These are phyloP conservation scores for Geotrichum reessii DNA, from an alignment of 1,139 yeast genomes.

Conservation along the genomic window DNA sequence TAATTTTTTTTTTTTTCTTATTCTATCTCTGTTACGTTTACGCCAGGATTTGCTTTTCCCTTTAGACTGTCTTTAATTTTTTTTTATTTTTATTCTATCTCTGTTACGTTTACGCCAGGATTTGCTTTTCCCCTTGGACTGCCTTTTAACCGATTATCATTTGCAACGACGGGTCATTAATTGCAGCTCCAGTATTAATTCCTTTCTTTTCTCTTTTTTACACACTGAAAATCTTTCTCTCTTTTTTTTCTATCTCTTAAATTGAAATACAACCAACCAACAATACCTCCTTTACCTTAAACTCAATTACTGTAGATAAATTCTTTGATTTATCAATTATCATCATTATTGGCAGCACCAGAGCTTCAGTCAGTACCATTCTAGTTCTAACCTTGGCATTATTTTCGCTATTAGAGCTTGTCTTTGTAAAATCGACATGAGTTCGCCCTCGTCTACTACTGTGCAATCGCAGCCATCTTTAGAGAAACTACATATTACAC, in stretches of 20 bases:
- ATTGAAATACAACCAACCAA: background rate
- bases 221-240: too few relatives aligned
- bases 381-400: background rate
- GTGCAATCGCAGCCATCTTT: conserved; percentile 11
- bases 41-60: background rate
- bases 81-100: background rate
- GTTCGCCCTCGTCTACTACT: conserved; percentile 6
- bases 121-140: background rate
- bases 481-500: background rate
- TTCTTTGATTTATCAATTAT: background rate
- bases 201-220: too few relatives aligned
- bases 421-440: background rate
- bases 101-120: background rate
- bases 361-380: background rate
- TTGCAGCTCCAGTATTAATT: background rate
- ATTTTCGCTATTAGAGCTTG: background rate
- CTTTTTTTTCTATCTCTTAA: background rate
- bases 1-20: background rate
- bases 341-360: background rate
- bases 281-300: background rate
- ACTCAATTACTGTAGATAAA: background rate
- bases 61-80: background rate
- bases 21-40: background rate
- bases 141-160: background rate
- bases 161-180: background rate